These are phyloP conservation scores for Mayamaea pseudoterrestris DNA, from an alignment of 108 stramenopile species.

Conservation along the genomic window DNA sequence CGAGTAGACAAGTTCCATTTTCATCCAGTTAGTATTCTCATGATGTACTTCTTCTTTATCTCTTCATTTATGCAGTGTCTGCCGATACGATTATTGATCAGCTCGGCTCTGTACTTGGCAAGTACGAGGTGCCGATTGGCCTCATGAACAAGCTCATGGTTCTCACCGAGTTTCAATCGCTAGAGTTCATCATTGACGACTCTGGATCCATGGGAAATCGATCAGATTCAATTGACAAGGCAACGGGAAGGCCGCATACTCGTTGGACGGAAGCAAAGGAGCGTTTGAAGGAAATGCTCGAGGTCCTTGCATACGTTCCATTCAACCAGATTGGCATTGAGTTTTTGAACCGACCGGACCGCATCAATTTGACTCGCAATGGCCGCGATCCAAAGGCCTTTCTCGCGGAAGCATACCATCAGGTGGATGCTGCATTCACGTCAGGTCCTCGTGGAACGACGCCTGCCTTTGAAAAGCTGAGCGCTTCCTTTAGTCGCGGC, in stretches of 20 bases:
- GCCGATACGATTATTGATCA: conserved; percentile 10
- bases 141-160: conserved; percentile 25
- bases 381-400: conserved; percentile 10
- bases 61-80: too few species aligned
- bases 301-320: conserved; percentile 21
- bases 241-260: conserved; percentile 3
- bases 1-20: too few species aligned
- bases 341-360: conserved; percentile 16
- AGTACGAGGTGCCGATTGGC: conserved; percentile 19
- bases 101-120: conserved; percentile 6
- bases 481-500: conserved; percentile 4
- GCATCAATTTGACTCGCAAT: conserved; percentile 2
- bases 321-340: conserved; percentile 6
- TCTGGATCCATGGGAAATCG: conserved; percentile 7
- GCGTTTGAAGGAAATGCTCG: conserved; percentile 15
- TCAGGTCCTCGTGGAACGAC: conserved; percentile 10
- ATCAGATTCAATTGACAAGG: conserved; percentile 5
- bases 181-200: conserved; percentile 22
- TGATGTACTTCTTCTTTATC: too few species aligned
- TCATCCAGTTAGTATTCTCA: too few species aligned
- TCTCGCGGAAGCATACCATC: conserved; percentile 7
- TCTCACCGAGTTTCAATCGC: conserved; percentile 21
- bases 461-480: conserved; percentile 9
- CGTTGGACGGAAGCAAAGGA: conserved; percentile 17
- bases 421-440: conserved; percentile 8